Percentiles rank a stretch among this genome's conserved stretches.
Conservation (phyloP, 1,284 basidiomycete genomes). For the Sporisorium graminicola region DNA sequence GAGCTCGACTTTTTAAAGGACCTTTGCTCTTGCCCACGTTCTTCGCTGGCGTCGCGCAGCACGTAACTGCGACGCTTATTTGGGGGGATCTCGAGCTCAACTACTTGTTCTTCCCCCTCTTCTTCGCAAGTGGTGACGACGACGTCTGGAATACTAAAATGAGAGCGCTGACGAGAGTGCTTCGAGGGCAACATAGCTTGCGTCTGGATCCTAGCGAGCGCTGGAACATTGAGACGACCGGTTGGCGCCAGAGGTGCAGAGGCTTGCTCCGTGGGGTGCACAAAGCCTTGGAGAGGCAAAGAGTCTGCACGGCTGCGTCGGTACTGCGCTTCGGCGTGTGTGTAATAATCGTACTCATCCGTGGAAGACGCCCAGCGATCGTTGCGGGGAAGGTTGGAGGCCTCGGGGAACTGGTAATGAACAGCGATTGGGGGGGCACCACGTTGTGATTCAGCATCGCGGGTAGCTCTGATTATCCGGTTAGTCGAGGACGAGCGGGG, state of each 20-base stretch:
- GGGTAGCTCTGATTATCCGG: not conserved
- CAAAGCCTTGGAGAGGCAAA: conserved; percentile 6
- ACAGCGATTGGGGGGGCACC: not conserved
- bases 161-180: conserved; percentile 51
- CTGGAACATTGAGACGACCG: not conserved
- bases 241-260: not conserved
- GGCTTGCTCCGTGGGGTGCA: not conserved
- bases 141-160: conserved; percentile 63
- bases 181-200: conserved; percentile 4
- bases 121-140: conserved; percentile 58
- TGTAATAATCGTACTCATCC: not conserved
- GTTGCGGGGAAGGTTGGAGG: conserved; percentile 1
- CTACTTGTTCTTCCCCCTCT: conserved; percentile 49
- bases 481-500: not conserved
- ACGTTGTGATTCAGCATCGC: conserved; percentile 6
- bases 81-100: conserved; percentile 48
- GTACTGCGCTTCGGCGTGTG: not conserved
- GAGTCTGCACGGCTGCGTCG: conserved; percentile 21
- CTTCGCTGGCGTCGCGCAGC: conserved; percentile 6
- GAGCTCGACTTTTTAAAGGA: conserved; percentile 20
- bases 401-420: conserved; percentile 18
- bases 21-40: not conserved
- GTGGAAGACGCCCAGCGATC: conserved; percentile 9
- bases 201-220: conserved; percentile 12
- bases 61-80: conserved; percentile 49